Conservation (phyloP, 1,284 basidiomycete genomes). For the Ceratobasidium sp. region DNA sequence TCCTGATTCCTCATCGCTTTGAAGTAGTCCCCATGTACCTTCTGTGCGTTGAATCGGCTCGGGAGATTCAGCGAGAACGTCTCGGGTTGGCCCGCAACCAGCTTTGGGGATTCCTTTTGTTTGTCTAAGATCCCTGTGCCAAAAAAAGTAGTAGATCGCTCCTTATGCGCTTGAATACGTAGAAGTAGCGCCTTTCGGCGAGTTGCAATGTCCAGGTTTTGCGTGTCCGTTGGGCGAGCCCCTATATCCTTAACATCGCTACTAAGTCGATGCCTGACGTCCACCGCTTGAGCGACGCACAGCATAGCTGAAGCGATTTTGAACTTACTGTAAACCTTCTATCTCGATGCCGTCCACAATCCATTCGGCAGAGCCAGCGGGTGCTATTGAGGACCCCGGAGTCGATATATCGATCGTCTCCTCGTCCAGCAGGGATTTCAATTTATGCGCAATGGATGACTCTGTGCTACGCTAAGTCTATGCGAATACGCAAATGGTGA, state of each 20-base stretch:
- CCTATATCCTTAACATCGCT: too few species aligned
- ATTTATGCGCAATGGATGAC: not conserved
- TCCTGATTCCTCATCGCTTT: not conserved
- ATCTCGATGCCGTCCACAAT: not conserved
- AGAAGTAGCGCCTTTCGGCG: not conserved
- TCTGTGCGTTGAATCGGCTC: not conserved
- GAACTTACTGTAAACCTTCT: not conserved
- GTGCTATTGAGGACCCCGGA: not conserved
- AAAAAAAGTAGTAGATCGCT: not conserved
- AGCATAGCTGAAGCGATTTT: too few species aligned
- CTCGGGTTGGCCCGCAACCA: constrained; percentile 7
- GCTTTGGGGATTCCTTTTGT: too few species aligned
- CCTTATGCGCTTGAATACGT: not conserved
- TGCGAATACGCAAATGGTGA: not conserved
- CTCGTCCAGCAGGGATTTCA: not conserved
- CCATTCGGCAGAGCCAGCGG: not conserved
- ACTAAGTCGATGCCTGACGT: too few species aligned
- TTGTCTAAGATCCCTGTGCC: not conserved
- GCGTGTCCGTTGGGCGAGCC: too few species aligned
- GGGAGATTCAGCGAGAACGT: not conserved
- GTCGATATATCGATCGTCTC: not conserved
- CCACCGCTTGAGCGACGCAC: too few species aligned
- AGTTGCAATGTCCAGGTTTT: not conserved
- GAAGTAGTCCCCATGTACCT: not conserved
- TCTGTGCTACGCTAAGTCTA: not conserved